Evolutionary conservation across 176 grass and related monocot species (phyloP).

Genomic region (Chrysopogon serrulatus): DNA sequence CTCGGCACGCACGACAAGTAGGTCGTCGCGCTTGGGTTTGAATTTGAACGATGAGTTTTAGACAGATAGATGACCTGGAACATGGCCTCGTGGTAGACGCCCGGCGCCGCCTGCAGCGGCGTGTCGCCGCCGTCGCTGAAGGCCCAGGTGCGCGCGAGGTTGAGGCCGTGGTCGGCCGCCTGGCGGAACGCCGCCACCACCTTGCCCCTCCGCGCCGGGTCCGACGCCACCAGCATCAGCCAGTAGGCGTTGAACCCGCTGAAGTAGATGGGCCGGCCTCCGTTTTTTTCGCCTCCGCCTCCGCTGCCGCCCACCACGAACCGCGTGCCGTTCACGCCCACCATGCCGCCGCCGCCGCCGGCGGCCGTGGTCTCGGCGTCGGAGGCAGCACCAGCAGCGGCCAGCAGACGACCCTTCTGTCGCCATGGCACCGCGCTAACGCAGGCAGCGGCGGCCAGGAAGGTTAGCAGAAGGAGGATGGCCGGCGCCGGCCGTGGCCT

Average conservation of each 20-base stretch:
- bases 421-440: neutral
- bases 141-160: slow-evolving; percentile 63
- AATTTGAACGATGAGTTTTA: no score
- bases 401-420: no score
- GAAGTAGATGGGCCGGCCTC: slow-evolving; percentile 30
- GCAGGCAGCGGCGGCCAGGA: neutral
- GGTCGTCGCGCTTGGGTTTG: no score
- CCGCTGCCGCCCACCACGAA: slow-evolving; percentile 35
- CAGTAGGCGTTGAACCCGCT: slow-evolving; percentile 97
- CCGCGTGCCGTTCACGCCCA: slow-evolving; percentile 24
- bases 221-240: slow-evolving; percentile 63
- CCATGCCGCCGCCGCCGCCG: neutral
- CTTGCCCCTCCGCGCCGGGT: slow-evolving; percentile 19
- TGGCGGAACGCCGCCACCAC: slow-evolving; percentile 48
- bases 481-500: neutral
- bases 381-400: neutral
- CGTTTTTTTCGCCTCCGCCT: neutral
- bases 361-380: neutral
- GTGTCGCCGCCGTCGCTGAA: slow-evolving; percentile 66
- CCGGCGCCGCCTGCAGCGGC: slow-evolving; percentile 57
- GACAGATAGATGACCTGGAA: no score
- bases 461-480: neutral
- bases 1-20: no score
- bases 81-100: slow-evolving; percentile 67
- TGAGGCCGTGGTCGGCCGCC: slow-evolving; percentile 47